Evolutionary conservation across 495 filamentous ascomycete species (phyloP), one percentile per base, ranked within the genome.

Genomic region (Daldinia grandis): DNA sequence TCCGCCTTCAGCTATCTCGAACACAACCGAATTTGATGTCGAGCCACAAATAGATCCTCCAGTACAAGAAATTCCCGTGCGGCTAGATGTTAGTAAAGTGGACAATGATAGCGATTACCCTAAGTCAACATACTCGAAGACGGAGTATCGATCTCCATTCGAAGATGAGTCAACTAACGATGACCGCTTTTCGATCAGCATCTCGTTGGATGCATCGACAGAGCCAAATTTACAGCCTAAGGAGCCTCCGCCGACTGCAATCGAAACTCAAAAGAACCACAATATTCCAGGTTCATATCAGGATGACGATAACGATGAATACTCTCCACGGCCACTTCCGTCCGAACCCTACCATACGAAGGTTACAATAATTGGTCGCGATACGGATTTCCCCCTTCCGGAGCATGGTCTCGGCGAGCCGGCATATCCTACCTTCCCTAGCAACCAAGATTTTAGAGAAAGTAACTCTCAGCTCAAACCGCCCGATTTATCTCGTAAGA

Each of bases 1-100:
- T 1, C 86, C 86, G 12, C 77, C 77, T 42, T 87, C 84, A 14
- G 82, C 85, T 6, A 69, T 85, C 17, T 86, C 91, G 9, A 87
- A 85, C 53, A 84, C 84, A n/a, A 92, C 88, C 6, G 84, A 87
- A 64, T 91, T 93, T 70, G 91, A 93, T 62, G 84, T 83, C 31
- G 91, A 93, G 56, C 87, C 88, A 42, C 91, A 93, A 72, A 85
- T 83, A 3, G 87, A 89, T n/a, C 78, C 87, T 2, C 76, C 65
- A 25, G 68, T 67, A 42, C 72, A 64, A 55, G 68, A 76, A 49
- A 55, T 68, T 7, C 71, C 73, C 30, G 66, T 78, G 19, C 66
- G 73, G 28, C 38, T 71, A 37, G 74, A 77, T 15, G 59, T 76
- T 51, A 66, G 40, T 57, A 74, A 72, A 73, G 42, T 19, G 17